Conservation (phyloP, 192 early-diverging fungal genomes). For the Ambispora gerdemannii region DNA sequence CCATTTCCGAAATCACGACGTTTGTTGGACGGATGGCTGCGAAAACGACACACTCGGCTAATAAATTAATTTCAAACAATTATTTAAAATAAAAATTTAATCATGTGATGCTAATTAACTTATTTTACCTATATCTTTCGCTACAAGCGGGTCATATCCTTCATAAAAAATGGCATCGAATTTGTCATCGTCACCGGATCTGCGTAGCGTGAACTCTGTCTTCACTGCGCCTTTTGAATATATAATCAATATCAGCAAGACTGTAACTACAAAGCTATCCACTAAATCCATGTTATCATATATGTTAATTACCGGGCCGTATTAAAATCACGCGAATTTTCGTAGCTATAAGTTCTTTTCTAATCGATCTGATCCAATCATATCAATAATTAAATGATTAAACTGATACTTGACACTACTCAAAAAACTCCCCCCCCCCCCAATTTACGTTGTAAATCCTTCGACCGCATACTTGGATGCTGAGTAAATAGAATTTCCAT, state of each 20-base stretch:
- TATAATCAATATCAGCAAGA: too few species aligned
- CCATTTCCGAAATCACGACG: conserved; percentile 69
- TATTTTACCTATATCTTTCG: conserved; percentile 22
- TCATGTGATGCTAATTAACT: background rate
- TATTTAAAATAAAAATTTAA: background rate
- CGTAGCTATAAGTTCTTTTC: conserved; percentile 18
- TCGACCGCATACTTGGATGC: conserved; percentile 80
- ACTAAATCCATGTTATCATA: too few species aligned
- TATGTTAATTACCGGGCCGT: conserved; percentile 20
- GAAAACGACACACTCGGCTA: conserved; percentile 75
- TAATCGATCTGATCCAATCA: conserved; percentile 12
- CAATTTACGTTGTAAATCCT: conserved; percentile 64
- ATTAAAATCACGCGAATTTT: conserved; percentile 22
- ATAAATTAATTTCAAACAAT: background rate
- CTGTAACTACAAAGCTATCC: too few species aligned
- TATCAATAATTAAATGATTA: too few species aligned
- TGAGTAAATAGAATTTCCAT: conserved; percentile 74
- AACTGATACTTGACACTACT: too few species aligned
- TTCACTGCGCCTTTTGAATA: conserved; percentile 8
- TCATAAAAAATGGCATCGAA: conserved; percentile 14
- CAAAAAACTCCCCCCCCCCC: too few species aligned
- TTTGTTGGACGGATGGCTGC: conserved; percentile 69
- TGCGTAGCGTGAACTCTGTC: conserved; percentile 4
- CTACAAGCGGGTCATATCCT: conserved; percentile 18
- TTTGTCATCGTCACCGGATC: background rate